phyloP scores from a whole-genome alignment of 805 yeast genomes.

The Lipomyces mesembrius region DNA sequence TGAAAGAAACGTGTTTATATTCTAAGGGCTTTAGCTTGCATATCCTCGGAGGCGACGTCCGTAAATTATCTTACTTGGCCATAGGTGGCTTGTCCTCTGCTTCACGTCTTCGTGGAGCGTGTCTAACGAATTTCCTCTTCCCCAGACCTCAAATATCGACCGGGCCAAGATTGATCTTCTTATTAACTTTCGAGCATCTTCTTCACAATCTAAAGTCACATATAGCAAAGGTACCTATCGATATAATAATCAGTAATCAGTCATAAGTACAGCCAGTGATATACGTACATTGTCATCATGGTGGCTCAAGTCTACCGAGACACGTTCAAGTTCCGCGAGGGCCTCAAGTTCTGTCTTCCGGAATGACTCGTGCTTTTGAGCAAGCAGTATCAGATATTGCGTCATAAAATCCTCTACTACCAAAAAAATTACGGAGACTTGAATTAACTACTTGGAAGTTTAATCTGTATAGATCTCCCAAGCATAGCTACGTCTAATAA shows the following conservation, averaged over 20 bases:
- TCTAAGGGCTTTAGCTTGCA: conserved; percentile 14
- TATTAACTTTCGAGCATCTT: conserved; percentile 66
- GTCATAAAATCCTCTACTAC: conserved; percentile 45
- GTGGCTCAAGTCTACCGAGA: conserved; percentile 61
- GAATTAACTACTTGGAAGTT: not conserved
- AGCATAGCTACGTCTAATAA: not conserved
- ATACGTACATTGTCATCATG: conserved; percentile 55
- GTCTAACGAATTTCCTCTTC: conserved; percentile 61
- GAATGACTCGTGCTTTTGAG: conserved; percentile 81
- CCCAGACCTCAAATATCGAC: conserved; percentile 86
- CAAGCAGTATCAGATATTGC: conserved; percentile 77
- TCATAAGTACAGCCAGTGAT: not conserved
- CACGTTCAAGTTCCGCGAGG: conserved; percentile 65
- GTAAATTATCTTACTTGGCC: conserved; percentile 14
- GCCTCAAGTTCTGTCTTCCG: conserved; percentile 84
- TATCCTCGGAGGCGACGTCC: not conserved
- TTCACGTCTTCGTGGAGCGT: conserved; percentile 61
- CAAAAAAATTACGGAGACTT: not conserved
- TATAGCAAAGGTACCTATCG: conserved; percentile 65
- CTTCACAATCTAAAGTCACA: conserved; percentile 68
- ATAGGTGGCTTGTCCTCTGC: conserved; percentile 36
- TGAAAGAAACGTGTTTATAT: conserved; percentile 62
- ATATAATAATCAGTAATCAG: conserved; percentile 2
- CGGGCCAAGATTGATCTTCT: conserved; percentile 69
- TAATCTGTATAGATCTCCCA: not conserved